Percentiles rank a stretch among this genome's conserved stretches.
These are phyloP conservation scores for Coemansia sp. DNA, from an alignment of 192 early-diverging fungal genomes.

Conservation along the genomic window DNA sequence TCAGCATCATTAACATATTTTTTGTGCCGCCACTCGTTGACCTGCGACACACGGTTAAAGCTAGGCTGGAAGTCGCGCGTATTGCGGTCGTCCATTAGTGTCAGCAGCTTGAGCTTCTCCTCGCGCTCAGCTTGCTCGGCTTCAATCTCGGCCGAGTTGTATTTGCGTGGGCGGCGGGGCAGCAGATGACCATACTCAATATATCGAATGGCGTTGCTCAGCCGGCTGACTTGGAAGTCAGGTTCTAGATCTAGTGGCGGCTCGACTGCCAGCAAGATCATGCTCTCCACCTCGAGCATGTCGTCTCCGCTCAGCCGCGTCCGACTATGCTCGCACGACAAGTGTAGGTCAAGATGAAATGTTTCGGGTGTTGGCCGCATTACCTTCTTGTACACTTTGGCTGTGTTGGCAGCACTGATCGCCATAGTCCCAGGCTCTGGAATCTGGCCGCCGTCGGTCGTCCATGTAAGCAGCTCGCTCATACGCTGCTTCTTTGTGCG, in stretches of 20 bases:
- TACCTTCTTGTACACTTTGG: constrained; percentile 40
- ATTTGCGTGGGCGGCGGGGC: constrained; percentile 63
- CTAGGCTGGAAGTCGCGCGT: constrained; percentile 64
- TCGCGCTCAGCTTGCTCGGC: constrained; percentile 66
- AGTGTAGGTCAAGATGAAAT: constrained; percentile 32
- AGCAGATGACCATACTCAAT: constrained; percentile 55
- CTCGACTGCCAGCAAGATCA: constrained; percentile 66
- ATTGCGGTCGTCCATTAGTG: constrained; percentile 64
- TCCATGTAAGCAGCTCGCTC: constrained; percentile 37
- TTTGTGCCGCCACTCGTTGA: constrained; percentile 70
- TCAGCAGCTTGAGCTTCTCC: constrained; percentile 68
- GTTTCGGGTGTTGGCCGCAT: constrained; percentile 53
- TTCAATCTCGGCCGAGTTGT: constrained; percentile 70
- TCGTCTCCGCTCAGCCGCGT: constrained; percentile 56
- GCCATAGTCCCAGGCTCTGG: constrained; percentile 11
- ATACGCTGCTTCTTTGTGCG: constrained; percentile 25
- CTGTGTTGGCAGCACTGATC: constrained; percentile 1
- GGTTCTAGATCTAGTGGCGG: constrained; percentile 69
- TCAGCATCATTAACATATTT: constrained; percentile 59
- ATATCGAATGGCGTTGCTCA: constrained; percentile 68
- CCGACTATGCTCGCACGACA: constrained; percentile 43
- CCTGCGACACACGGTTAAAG: constrained; percentile 67
- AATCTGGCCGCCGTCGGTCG: constrained; percentile 8
- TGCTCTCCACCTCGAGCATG: constrained; percentile 64
- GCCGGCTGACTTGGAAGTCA: constrained; percentile 64